Evolutionary conservation across 805 yeast species (phyloP).

Genomic region (Candida rishiriensis): DNA sequence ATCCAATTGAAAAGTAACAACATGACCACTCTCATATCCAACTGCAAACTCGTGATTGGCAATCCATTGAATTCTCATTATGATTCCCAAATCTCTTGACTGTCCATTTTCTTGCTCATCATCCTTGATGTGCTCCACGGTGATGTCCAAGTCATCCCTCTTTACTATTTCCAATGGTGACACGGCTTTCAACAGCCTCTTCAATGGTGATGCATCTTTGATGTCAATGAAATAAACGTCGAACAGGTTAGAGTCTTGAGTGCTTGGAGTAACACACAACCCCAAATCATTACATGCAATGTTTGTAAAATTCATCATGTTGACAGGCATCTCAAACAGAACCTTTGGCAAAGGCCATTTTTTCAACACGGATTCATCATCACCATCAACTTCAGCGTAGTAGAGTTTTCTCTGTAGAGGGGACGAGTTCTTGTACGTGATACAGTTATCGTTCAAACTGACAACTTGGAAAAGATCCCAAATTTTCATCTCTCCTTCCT

Average conservation of each 20-base stretch:
- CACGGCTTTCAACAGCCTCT: conserved; percentile 33
- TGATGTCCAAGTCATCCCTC: conserved; percentile 21
- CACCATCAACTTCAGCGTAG: neutral
- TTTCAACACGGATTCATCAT: conserved; percentile 16
- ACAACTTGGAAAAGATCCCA: conserved; percentile 36
- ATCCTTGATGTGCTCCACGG: conserved; percentile 11
- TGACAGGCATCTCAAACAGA: conserved; percentile 57
- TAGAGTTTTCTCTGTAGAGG: conserved; percentile 15
- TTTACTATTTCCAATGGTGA: conserved; percentile 25
- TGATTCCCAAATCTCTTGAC: conserved; percentile 51
- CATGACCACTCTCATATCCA: conserved; percentile 77
- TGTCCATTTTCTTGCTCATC: conserved; percentile 11
- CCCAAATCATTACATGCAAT: conserved; percentile 37
- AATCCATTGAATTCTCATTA: conserved; percentile 52
- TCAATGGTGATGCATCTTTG: conserved; percentile 6
- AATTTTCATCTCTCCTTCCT: conserved; percentile 52
- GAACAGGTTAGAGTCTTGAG: conserved; percentile 56
- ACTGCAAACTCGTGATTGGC: conserved; percentile 33
- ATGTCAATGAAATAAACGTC: conserved; percentile 49
- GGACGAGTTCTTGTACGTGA: conserved; percentile 12
- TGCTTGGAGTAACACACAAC: conserved; percentile 53
- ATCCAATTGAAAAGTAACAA: conserved; percentile 29
- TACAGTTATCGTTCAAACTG: conserved; percentile 6
- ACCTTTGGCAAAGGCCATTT: conserved; percentile 21
- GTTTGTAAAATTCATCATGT: conserved; percentile 68